Evolutionary conservation across 192 early-diverging fungal species (phyloP).

Genomic region (Oehlia diaphana): DNA sequence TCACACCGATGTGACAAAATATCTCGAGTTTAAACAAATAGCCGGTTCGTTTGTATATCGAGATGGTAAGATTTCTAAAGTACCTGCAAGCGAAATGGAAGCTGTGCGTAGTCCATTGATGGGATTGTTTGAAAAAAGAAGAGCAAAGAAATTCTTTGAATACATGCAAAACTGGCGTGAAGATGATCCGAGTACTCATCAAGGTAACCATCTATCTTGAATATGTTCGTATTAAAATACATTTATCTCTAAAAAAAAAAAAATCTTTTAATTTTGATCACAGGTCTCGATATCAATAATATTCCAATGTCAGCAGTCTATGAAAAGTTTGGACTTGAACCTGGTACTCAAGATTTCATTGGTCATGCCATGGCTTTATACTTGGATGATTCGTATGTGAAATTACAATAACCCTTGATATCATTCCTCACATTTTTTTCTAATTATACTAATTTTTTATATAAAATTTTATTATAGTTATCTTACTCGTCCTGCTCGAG

Average conservation of each 20-base stretch:
- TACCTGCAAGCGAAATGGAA: constrained; percentile 88
- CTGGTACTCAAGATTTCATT: constrained; percentile 96
- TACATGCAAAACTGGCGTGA: constrained; percentile 91
- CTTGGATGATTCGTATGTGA: constrained; percentile 74
- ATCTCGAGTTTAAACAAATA: constrained; percentile 97
- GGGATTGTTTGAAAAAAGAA: constrained; percentile 93
- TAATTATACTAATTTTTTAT: not conserved
- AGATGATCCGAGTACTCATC: constrained; percentile 79
- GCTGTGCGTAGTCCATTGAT: constrained; percentile 83
- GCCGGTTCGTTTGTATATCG: constrained; percentile 91
- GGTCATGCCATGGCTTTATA: constrained; percentile 98
- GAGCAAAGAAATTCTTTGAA: constrained; percentile 93
- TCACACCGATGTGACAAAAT: constrained; percentile 97
- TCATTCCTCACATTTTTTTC: not conserved
- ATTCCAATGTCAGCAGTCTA: constrained; percentile 85
- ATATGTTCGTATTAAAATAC: not conserved
- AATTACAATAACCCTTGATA: not conserved
- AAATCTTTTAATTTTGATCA: not conserved
- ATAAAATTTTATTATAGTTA: constrained; percentile 43
- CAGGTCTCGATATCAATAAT: constrained; percentile 74
- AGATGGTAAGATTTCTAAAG: constrained; percentile 91
- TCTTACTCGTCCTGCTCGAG: constrained; percentile 68
- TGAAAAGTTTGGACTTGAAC: constrained; percentile 87
- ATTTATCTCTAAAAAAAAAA: not conserved
- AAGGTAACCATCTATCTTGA: constrained; percentile 35